Conservation (phyloP, 164 flowering plant species). For the Annona squamosa region DNA sequence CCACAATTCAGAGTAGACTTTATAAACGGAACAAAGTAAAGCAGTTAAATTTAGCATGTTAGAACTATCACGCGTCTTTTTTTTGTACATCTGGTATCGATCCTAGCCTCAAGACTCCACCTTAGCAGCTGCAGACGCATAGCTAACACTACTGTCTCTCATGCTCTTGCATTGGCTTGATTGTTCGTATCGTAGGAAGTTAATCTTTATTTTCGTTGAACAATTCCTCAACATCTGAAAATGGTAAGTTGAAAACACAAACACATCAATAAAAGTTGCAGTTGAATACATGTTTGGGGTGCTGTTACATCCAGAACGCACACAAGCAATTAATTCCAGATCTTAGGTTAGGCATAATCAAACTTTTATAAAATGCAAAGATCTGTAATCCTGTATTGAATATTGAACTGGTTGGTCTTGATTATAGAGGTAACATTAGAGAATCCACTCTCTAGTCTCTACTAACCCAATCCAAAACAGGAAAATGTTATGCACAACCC, state of each 20-base stretch:
- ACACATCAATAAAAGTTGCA: background rate
- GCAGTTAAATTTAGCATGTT: background rate
- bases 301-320: no score
- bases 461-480: background rate
- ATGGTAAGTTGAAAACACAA: background rate
- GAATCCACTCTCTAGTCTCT: background rate
- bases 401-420: background rate
- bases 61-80: background rate
- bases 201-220: constrained; percentile 64
- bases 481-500: background rate
- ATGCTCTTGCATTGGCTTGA: constrained; percentile 84
- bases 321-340: no score
- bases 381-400: background rate
- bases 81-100: background rate
- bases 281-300: background rate
- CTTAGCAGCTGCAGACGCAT: constrained; percentile 93
- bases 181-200: constrained; percentile 83
- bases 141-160: constrained; percentile 96
- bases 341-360: background rate
- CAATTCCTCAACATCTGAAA: constrained; percentile 69
- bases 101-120: constrained; percentile 36
- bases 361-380: background rate
- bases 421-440: background rate
- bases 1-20: background rate
- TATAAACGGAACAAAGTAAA: background rate